These are phyloP conservation scores for Acanthamoeba culbertsoni DNA, from an alignment of 208 protist genomes.

Conservation along the genomic window DNA sequence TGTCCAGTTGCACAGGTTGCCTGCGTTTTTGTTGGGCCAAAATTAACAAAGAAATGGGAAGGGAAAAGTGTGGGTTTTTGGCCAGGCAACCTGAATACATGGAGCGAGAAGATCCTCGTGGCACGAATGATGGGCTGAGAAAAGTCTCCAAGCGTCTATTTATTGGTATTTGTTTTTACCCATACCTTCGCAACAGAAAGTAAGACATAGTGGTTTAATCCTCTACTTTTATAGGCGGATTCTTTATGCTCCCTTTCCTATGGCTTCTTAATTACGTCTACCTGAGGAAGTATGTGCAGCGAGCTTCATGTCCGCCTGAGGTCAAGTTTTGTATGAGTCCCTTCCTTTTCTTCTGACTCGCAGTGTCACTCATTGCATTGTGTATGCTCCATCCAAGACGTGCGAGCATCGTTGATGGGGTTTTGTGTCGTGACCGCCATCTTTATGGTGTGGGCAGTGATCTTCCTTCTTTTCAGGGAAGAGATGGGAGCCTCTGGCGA, in stretches of 20 bases:
- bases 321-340: not conserved
- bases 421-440: not conserved
- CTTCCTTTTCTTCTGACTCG: not conserved
- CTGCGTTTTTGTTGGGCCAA: not conserved
- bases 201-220: not conserved
- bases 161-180: not conserved
- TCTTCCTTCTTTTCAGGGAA: conserved; percentile 2
- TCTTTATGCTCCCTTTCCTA: conserved; percentile 3
- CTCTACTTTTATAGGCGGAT: not conserved
- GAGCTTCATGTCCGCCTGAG: not conserved
- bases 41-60: not conserved
- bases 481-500: conserved; percentile 4
- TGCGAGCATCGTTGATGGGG: not conserved
- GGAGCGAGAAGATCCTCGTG: not conserved
- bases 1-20: not conserved
- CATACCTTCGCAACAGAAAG: not conserved
- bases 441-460: not conserved
- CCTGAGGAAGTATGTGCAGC: not conserved
- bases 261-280: conserved; percentile 37
- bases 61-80: too few relatives aligned
- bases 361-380: not conserved
- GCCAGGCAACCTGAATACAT: not conserved
- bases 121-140: not conserved
- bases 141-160: not conserved
- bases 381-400: not conserved